A percentile compares a stretch with the other conserved stretches of the same genome.
Evolutionary conservation across 1,284 basidiomycete species (phyloP).

Genomic region (Phenoliferia sp.): DNA sequence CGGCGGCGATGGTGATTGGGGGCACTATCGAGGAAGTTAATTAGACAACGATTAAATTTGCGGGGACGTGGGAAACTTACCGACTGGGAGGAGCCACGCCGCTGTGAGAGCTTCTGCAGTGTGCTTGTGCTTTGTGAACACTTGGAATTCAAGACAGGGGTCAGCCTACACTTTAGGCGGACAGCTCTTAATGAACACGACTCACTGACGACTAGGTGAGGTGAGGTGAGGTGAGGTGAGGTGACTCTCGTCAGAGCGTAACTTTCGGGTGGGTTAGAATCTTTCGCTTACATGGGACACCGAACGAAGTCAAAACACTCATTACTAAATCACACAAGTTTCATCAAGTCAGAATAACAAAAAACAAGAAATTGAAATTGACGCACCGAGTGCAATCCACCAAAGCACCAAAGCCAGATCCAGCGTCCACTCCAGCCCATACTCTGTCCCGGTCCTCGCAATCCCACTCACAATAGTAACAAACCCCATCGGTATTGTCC

Average conservation of each 20-base stretch:
- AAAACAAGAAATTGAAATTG: background rate
- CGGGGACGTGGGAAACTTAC: background rate
- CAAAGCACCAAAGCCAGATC: constrained; percentile 31
- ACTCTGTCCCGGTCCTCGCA: constrained; percentile 29
- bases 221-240: too few relatives aligned
- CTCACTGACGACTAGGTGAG: constrained; percentile 1
- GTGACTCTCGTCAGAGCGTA: too few relatives aligned
- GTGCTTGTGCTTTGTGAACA: constrained; percentile 35
- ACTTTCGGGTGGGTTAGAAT: too few relatives aligned
- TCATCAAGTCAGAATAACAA: background rate
- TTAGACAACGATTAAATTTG: background rate
- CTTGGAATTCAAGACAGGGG: constrained; percentile 16
- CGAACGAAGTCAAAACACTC: constrained; percentile 23
- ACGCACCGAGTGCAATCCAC: constrained; percentile 34
- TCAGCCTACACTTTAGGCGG: background rate
- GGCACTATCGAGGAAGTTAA: constrained; percentile 18
- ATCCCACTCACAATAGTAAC: constrained; percentile 33
- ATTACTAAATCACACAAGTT: constrained; percentile 14
- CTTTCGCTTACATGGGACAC: constrained; percentile 24
- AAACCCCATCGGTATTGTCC: constrained; percentile 30
- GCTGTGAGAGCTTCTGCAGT: constrained; percentile 34
- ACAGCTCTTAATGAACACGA: background rate
- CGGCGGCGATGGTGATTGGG: constrained; percentile 33
- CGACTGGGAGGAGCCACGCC: constrained; percentile 36
- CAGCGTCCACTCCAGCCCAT: constrained; percentile 25